These are phyloP conservation scores for Citrus cavaleriei DNA, from an alignment of 345 rosid genomes.

Conservation along the genomic window DNA sequence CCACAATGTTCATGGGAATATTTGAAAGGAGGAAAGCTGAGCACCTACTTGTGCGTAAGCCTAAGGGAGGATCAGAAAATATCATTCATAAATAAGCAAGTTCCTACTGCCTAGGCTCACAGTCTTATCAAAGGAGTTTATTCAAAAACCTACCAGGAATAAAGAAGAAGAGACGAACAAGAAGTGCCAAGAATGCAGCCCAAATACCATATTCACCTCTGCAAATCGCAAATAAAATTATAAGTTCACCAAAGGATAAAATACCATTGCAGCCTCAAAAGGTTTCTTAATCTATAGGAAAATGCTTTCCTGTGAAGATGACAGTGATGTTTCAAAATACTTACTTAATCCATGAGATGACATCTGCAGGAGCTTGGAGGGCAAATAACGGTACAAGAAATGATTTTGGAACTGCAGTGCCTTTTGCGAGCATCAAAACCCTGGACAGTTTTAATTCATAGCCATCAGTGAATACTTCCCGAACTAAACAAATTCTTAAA, in stretches of 20 bases:
- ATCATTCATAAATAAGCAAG: not conserved
- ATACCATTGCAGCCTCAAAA: not conserved
- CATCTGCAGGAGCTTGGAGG: conserved; percentile 60
- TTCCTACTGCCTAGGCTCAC: not conserved
- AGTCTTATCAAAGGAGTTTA: not conserved
- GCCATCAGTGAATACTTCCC: not conserved
- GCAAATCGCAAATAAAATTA: conserved; percentile 42
- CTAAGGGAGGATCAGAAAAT: not conserved
- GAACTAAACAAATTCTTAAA: not conserved
- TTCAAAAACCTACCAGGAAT: conserved; percentile 61
- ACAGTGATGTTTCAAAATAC: conserved; percentile 3
- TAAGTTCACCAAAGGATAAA: conserved; percentile 7
- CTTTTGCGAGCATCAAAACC: conserved; percentile 64
- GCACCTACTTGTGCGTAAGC: not conserved
- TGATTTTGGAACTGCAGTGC: conserved; percentile 69
- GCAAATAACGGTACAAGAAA: conserved; percentile 80
- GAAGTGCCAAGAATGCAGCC: conserved; percentile 77
- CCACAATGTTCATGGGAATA: not conserved
- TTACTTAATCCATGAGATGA: conserved; percentile 87
- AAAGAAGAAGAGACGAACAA: conserved; percentile 76
- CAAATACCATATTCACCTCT: conserved; percentile 93
- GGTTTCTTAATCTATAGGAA: not conserved
- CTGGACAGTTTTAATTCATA: conserved; percentile 26
- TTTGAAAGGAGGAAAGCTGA: not conserved
- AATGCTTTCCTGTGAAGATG: not conserved